Conservation (phyloP, 352 stramenopile species). For the Poterioochromonas sp. region DNA sequence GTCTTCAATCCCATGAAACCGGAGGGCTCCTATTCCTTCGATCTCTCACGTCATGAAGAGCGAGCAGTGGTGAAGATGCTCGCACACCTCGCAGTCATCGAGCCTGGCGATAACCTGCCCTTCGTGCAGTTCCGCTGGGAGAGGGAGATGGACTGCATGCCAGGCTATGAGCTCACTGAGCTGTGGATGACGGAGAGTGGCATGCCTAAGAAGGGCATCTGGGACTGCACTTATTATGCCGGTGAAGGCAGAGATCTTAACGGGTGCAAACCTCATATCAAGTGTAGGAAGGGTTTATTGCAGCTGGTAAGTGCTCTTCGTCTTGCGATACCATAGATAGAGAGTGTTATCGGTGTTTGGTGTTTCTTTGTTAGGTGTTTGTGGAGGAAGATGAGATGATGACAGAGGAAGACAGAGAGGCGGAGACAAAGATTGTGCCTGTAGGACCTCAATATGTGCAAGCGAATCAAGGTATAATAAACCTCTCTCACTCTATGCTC, state of each 20-base stretch:
- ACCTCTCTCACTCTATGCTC: no score
- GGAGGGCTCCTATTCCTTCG: not conserved
- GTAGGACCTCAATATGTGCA: not conserved
- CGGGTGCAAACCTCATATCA: slow-evolving; percentile 2
- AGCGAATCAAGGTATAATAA: no score
- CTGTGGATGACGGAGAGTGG: slow-evolving; percentile 28
- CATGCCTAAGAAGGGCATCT: slow-evolving; percentile 12
- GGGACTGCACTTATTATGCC: slow-evolving; percentile 12
- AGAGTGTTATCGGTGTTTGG: not conserved
- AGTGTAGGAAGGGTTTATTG: slow-evolving; percentile 15
- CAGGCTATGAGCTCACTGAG: slow-evolving; percentile 28
- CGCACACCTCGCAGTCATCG: not conserved
- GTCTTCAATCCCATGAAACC: slow-evolving; percentile 22
- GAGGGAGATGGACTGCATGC: slow-evolving; percentile 4
- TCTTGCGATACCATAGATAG: no score
- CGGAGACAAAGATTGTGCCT: not conserved
- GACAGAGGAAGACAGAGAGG: not conserved
- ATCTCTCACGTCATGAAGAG: not conserved
- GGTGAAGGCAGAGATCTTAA: slow-evolving; percentile 1
- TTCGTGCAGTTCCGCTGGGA: slow-evolving; percentile 25
- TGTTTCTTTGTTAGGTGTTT: not conserved
- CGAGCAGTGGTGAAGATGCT: slow-evolving; percentile 6
- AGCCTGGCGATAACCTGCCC: slow-evolving; percentile 29
- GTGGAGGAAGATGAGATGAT: slow-evolving; percentile 5
- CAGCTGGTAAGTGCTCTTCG: slow-evolving; percentile 19